Evolutionary conservation across 2,329 filamentous ascomycete species (phyloP), one percentile per base, ranked within the genome.

Genomic region (Colletotrichum ledebouriae): DNA sequence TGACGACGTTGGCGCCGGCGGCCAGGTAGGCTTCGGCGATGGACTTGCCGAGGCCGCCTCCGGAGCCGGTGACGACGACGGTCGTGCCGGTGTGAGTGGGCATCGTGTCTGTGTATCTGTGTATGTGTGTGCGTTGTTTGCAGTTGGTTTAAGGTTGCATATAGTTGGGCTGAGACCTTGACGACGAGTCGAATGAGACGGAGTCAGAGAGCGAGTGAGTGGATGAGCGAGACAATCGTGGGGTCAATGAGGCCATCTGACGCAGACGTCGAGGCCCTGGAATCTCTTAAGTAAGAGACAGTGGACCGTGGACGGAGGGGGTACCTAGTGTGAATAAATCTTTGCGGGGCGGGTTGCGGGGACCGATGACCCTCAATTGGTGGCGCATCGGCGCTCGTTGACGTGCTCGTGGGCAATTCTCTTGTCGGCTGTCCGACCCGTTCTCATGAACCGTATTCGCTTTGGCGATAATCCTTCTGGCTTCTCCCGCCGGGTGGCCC

Each of bases 51-150:
- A 80, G 72, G 4, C 78, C 78, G 50, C 75, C 73, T 9, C 72
- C 76, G 10, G 72, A 76, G 47, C 78, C 78, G 17, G 77, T 79
- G 33, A 80, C 72, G 50, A 79, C 71, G 47, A 73, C 74, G 1
- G 74, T 76, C 22, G 75, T 79, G 57, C 67, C 63, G 37, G 62
- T 65, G n/a, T 67, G 67, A 20, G 61, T 59, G 55, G 61, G 57
- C 55, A 63, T 52, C 41, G 34, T 22, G 37, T 7, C 9, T 34
- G 29, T 29, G 22, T 6, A 3, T 42, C 1, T 50, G 6, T 29
- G 29, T 29, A 4, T 29, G 6, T 29, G 20, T 50, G n/a, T 53
- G 11, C 55, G 13, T 39, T 39, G 37, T 15, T n/a, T 34, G n/a
- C 3, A 12, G n/a, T 41, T 52, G 20, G 34, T n/a, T 57, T 57